Evolutionary conservation across 2,329 filamentous ascomycete species (phyloP).

Genomic region (Monosporascus sp.): DNA sequence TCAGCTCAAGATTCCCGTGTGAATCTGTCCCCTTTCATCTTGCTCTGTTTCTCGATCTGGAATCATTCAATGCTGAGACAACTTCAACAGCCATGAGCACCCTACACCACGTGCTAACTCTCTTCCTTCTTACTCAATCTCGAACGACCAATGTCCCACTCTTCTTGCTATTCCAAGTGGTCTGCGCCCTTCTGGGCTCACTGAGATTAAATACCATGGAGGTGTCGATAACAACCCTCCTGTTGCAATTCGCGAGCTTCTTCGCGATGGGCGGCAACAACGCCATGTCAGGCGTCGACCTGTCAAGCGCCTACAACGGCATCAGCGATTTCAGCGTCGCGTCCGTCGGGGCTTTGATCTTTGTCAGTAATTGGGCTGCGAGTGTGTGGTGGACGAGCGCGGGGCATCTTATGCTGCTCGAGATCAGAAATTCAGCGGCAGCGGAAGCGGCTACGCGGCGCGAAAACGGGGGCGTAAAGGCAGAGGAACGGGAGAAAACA

Average conservation of each 20-base stretch:
- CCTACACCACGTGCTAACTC: constrained; percentile 64
- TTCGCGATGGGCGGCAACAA: constrained; percentile 90
- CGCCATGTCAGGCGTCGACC: constrained; percentile 89
- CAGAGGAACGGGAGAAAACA: constrained; percentile 4
- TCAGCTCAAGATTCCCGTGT: constrained; percentile 3
- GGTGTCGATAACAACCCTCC: constrained; percentile 63
- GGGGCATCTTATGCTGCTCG: constrained; percentile 53
- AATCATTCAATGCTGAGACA: too few relatives aligned
- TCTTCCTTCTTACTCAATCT: constrained; percentile 84
- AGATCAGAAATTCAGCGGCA: constrained; percentile 16
- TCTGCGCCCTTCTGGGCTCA: constrained; percentile 44
- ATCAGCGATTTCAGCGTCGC: constrained; percentile 72
- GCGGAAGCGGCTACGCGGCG: too few relatives aligned
- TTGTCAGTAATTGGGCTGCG: constrained; percentile 86
- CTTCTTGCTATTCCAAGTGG: constrained; percentile 66
- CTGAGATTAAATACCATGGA: constrained; percentile 48
- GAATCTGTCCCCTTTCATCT: too few relatives aligned
- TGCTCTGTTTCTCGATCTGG: too few relatives aligned
- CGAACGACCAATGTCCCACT: constrained; percentile 80
- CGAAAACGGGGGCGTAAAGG: constrained; percentile 8
- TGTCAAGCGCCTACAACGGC: constrained; percentile 94
- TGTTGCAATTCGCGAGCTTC: constrained; percentile 78
- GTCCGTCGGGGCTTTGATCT: constrained; percentile 79
- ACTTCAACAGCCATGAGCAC: constrained; percentile 29
- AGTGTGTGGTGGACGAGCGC: constrained; percentile 80